A percentile compares a stretch with the other conserved stretches of the same genome.
Conservation (phyloP, 2,329 filamentous ascomycete genomes). For the Aplosporella prunicola region DNA sequence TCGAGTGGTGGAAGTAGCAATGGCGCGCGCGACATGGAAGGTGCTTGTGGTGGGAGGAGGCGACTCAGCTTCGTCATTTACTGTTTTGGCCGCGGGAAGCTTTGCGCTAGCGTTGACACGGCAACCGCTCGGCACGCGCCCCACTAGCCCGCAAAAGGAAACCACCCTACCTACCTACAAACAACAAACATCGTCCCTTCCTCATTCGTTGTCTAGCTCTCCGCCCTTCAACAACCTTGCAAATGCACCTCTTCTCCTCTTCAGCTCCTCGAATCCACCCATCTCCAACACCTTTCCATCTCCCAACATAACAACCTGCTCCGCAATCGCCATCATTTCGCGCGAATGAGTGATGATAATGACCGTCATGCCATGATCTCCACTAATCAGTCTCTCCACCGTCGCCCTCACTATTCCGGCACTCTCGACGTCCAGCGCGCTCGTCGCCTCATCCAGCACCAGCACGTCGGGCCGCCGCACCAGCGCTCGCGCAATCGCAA, state of each 20-base stretch:
- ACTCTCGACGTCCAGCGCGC: slow-evolving; percentile 62
- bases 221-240: slow-evolving; percentile 29
- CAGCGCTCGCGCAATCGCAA: slow-evolving; percentile 73
- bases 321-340: slow-evolving; percentile 79
- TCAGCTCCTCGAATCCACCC: slow-evolving; percentile 56
- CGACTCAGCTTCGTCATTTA: slow-evolving; percentile 2
- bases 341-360: slow-evolving; percentile 72
- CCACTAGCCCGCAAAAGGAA: not conserved
- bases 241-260: slow-evolving; percentile 22
- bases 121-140: not conserved
- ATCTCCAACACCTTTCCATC: slow-evolving; percentile 58
- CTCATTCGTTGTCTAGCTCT: no score
- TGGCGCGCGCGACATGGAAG: slow-evolving; percentile 7
- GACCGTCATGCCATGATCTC: slow-evolving; percentile 49
- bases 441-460: slow-evolving; percentile 81
- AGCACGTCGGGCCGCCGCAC: slow-evolving; percentile 61
- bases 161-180: no score
- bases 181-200: no score
- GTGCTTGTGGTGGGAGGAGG: slow-evolving; percentile 1
- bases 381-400: slow-evolving; percentile 44
- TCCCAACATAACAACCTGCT: slow-evolving; percentile 62
- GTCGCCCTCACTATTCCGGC: slow-evolving; percentile 56
- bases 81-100: not conserved
- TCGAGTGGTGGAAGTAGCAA: slow-evolving; percentile 6
- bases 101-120: slow-evolving; percentile 2